phyloP scores from a whole-genome alignment of 2,329 filamentous ascomycete genomes.

The Coniosporium tulheliwenetii region DNA sequence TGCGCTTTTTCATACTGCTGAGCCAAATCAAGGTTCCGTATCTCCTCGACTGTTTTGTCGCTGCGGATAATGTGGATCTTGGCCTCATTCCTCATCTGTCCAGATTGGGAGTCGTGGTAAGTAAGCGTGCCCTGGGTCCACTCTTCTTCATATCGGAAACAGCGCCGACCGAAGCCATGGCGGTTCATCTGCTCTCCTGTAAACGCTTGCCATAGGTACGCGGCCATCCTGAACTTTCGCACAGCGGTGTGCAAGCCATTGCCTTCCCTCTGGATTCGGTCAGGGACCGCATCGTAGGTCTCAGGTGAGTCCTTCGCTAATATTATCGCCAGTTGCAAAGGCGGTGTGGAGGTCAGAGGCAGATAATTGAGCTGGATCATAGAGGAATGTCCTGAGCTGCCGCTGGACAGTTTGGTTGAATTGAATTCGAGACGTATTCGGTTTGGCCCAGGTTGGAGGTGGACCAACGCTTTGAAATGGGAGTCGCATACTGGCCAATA shows the following conservation, averaged over 20 bases:
- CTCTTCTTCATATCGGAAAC: conserved; percentile 86
- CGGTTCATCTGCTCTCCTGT: conserved; percentile 93
- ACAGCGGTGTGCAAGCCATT: conserved; percentile 69
- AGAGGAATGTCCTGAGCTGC: conserved; percentile 57
- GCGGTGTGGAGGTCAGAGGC: conserved; percentile 60
- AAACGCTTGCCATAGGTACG: conserved; percentile 93
- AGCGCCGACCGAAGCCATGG: conserved; percentile 70
- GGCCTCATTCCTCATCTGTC: conserved; percentile 75
- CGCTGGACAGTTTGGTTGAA: conserved; percentile 60
- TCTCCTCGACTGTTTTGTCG: conserved; percentile 70
- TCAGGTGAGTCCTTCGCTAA: conserved; percentile 76
- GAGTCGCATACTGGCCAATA: conserved; percentile 80
- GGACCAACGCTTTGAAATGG: conserved; percentile 80
- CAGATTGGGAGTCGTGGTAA: conserved; percentile 52
- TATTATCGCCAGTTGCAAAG: conserved; percentile 77
- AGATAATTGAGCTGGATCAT: conserved; percentile 78
- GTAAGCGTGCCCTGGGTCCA: conserved; percentile 78
- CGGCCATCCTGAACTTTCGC: conserved; percentile 85
- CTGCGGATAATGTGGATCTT: conserved; percentile 74
- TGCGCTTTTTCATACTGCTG: conserved; percentile 60
- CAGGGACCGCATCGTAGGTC: conserved; percentile 69
- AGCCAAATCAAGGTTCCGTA: conserved; percentile 60
- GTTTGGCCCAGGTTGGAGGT: conserved; percentile 85
- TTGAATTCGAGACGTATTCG: conserved; percentile 75
- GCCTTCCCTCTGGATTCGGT: conserved; percentile 61